Percentiles rank a stretch among this genome's conserved stretches.
Conservation (phyloP, 441 rosid genomes). For the Dalechampia spathulata region DNA sequence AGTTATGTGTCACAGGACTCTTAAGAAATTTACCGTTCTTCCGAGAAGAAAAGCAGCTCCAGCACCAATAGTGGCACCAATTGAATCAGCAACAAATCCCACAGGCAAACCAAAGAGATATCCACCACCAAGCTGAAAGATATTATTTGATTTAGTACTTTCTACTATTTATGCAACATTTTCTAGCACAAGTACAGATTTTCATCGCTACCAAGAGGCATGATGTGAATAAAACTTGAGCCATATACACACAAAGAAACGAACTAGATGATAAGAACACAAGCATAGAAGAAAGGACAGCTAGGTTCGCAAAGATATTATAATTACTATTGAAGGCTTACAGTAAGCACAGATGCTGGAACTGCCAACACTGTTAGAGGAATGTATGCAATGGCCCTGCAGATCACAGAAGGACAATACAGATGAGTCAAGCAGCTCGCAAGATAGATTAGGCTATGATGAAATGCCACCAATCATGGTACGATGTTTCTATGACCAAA, state of each 20-base stretch:
- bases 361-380: constrained; percentile 94
- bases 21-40: constrained; percentile 55
- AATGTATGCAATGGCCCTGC: constrained; percentile 90
- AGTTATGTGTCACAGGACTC: constrained; percentile 4
- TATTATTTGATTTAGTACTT: constrained; percentile 13
- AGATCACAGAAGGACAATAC: constrained; percentile 15
- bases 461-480: too few species aligned
- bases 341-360: constrained; percentile 97
- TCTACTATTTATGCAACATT: neutral
- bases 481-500: neutral
- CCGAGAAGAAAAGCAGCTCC: constrained; percentile 96
- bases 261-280: too few species aligned
- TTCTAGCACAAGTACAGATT: neutral
- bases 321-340: constrained; percentile 24
- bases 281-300: too few species aligned
- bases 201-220: too few species aligned
- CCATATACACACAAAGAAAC: too few species aligned
- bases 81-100: constrained; percentile 92
- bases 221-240: too few species aligned
- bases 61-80: constrained; percentile 91
- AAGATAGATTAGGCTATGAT: too few species aligned
- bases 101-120: constrained; percentile 92
- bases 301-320: constrained; percentile 7
- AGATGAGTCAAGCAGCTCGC: constrained; percentile 3
- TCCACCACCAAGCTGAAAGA: constrained; percentile 94